Evolutionary conservation across 2,329 filamentous ascomycete genomes (phyloP).

Genomic region (Fusarium torulosum): DNA sequence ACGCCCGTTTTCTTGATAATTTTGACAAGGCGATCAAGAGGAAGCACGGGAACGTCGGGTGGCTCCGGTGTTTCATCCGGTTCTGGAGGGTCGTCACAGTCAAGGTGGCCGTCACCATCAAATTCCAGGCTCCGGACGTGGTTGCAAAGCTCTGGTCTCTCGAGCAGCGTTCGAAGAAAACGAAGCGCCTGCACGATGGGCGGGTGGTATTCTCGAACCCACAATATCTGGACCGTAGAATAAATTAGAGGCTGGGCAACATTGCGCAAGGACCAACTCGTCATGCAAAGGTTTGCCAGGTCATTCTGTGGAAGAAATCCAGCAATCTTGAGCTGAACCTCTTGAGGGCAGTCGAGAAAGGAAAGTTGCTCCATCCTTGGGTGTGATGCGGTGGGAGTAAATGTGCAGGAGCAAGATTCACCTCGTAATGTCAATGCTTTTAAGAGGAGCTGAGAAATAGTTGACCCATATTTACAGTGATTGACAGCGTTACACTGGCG

Average conservation of each 20-base stretch:
- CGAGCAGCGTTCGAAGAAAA: not conserved
- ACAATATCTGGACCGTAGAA: not conserved
- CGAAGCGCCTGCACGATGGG: not conserved
- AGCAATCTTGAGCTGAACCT: not conserved
- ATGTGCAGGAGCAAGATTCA: not conserved
- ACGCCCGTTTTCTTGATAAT: not conserved
- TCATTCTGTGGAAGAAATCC: not conserved
- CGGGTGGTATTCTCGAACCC: not conserved
- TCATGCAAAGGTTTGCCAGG: not conserved
- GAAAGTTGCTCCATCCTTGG: not conserved
- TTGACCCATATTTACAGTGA: not conserved
- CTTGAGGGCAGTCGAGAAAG: not conserved
- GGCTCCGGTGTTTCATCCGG: not conserved
- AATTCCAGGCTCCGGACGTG: not conserved
- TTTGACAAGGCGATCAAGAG: not conserved
- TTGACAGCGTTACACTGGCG: accelerated
- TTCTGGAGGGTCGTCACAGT: not conserved
- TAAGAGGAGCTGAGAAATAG: not conserved
- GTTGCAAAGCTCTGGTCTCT: not conserved
- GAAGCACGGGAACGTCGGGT: not conserved
- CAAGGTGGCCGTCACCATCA: not conserved
- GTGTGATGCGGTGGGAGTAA: not conserved
- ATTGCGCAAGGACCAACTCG: not conserved
- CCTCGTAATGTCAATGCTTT: not conserved
- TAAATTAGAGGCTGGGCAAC: not conserved